A percentile compares a stretch with the other conserved stretches of the same genome.
Evolutionary conservation across 176 grass and related monocot species (phyloP).

Genomic region (Eragrostis curvula): DNA sequence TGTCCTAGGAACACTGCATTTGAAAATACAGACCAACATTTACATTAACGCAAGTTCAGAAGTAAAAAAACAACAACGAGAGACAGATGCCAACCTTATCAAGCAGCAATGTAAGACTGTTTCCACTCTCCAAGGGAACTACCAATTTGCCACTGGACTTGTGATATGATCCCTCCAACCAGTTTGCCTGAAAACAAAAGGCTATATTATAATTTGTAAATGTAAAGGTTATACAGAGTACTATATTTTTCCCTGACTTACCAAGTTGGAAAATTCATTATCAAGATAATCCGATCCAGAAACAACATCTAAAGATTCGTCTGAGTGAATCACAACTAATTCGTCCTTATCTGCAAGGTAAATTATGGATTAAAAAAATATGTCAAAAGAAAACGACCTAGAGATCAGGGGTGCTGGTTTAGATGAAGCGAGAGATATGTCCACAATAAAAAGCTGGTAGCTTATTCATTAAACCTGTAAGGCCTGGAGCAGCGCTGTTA

Average conservation of each 20-base stretch:
- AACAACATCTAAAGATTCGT: conserved; percentile 62
- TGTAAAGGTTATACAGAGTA: conserved; percentile 6
- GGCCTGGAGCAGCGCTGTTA: conserved; percentile 44
- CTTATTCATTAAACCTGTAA: conserved; percentile 72
- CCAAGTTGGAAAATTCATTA: conserved; percentile 70
- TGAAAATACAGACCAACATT: neutral
- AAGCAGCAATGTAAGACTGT: conserved; percentile 65
- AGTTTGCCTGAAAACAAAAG: conserved; percentile 65
- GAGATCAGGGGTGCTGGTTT: conserved; percentile 11
- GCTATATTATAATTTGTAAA: neutral
- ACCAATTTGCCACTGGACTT: conserved; percentile 62
- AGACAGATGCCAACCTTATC: conserved; percentile 63
- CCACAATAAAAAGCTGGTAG: conserved; percentile 23
- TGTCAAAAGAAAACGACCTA: conserved; percentile 19
- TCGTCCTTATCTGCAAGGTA: conserved; percentile 75
- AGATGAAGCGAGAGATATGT: conserved; percentile 2
- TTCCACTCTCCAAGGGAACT: conserved; percentile 79
- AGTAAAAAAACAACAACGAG: neutral
- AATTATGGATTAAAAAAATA: conserved; percentile 35
- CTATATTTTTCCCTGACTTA: conserved; percentile 38
- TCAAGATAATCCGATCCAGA: conserved; percentile 70
- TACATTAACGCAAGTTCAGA: neutral
- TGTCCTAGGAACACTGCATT: neutral
- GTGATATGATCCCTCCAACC: conserved; percentile 78
- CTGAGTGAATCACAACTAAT: conserved; percentile 69